Evolutionary conservation across 441 rosid species (phyloP).

Genomic region (Erodium moschatum): DNA sequence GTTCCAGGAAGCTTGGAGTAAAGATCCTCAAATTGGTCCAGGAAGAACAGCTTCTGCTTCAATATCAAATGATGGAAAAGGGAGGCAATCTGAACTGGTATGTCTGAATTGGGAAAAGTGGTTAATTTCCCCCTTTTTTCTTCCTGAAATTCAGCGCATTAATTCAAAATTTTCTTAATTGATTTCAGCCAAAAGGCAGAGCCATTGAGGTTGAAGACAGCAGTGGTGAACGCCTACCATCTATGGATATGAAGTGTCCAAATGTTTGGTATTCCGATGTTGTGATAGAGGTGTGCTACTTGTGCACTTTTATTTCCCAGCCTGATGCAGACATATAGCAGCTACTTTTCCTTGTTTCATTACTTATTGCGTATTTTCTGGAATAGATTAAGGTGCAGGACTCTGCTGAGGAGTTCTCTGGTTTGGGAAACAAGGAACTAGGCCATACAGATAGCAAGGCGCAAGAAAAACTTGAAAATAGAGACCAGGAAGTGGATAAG

Average conservation of each 20-base stretch:
- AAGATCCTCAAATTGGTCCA: too few species aligned
- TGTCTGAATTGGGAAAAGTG: constrained; percentile 14
- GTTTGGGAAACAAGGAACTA: constrained; percentile 25
- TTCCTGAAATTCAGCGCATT: not conserved
- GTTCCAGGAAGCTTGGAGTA: constrained; percentile 13
- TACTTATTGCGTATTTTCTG: constrained; percentile 20
- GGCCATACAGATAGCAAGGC: constrained; percentile 18
- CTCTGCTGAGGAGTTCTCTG: constrained; percentile 30
- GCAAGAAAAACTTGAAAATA: constrained; percentile 21
- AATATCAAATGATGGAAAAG: constrained; percentile 22
- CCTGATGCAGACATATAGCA: constrained; percentile 8
- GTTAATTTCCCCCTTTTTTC: not conserved
- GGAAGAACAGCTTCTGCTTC: constrained; percentile 6
- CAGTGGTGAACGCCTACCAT: constrained; percentile 44
- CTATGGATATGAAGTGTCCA: constrained; percentile 34
- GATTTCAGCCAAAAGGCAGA: constrained; percentile 44
- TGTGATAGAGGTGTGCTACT: constrained; percentile 50
- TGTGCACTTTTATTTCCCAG: constrained; percentile 12
- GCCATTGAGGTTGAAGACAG: constrained; percentile 52
- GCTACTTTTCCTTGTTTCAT: constrained; percentile 12
- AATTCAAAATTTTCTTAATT: not conserved
- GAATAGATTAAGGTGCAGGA: constrained; percentile 45
- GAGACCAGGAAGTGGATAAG: constrained; percentile 17
- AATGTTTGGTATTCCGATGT: constrained; percentile 48
- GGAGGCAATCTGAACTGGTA: constrained; percentile 24